These are phyloP conservation scores for Xylaria sp. DNA, from an alignment of 2,329 filamentous ascomycete genomes.

Conservation along the genomic window DNA sequence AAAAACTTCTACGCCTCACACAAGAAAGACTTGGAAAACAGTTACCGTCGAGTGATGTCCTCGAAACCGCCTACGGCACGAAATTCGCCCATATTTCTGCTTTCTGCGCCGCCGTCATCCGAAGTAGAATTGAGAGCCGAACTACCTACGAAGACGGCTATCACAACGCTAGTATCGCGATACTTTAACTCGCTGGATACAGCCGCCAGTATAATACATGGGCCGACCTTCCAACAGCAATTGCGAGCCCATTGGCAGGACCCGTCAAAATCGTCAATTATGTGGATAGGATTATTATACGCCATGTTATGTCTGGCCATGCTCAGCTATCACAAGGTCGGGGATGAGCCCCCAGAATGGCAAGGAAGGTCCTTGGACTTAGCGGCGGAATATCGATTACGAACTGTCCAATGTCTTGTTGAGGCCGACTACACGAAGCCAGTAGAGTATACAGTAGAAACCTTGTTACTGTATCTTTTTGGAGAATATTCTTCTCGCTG, in stretches of 20 bases:
- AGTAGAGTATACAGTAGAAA: conserved; percentile 77
- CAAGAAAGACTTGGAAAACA: conserved; percentile 86
- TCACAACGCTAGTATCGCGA: conserved; percentile 83
- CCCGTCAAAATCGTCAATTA: conserved; percentile 72
- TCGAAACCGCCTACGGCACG: conserved; percentile 65
- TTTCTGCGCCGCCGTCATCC: conserved; percentile 74
- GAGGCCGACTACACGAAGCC: conserved; percentile 79
- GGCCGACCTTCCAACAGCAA: conserved; percentile 82
- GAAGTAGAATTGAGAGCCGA: conserved; percentile 79
- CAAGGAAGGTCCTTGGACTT: conserved; percentile 67
- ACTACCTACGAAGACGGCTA: conserved; percentile 79
- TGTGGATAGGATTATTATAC: conserved; percentile 81
- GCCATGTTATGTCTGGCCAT: conserved; percentile 78
- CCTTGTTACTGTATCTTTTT: conserved; percentile 75
- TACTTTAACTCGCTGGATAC: conserved; percentile 87
- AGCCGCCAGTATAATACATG: conserved; percentile 77
- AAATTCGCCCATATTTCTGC: conserved; percentile 77
- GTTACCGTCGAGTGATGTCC: conserved; percentile 75
- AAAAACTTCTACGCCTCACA: conserved; percentile 87
- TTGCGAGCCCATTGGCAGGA: conserved; percentile 71
- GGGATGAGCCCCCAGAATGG: conserved; percentile 81
- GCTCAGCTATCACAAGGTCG: conserved; percentile 78
- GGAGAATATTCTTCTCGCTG: conserved; percentile 75
- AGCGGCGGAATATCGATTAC: conserved; percentile 68
- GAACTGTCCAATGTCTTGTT: conserved; percentile 79